These are phyloP conservation scores for Amniculicola lignicola DNA, from an alignment of 495 filamentous ascomycete genomes.

Conservation along the genomic window DNA sequence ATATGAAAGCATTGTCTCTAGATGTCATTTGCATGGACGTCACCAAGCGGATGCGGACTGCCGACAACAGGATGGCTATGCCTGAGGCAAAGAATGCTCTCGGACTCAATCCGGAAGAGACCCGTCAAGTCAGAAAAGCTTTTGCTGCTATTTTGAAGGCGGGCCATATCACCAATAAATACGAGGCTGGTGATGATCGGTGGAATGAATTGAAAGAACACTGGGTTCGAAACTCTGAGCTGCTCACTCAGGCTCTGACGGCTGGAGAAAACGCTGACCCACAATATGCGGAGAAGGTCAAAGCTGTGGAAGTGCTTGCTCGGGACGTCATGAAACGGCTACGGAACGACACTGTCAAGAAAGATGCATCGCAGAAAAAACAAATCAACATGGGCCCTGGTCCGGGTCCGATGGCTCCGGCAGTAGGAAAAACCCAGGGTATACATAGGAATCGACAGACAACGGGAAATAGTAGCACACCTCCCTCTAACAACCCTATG, in stretches of 20 bases:
- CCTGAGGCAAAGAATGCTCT: slow-evolving; percentile 71
- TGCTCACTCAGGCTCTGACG: slow-evolving; percentile 57
- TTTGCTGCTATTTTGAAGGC: slow-evolving; percentile 66
- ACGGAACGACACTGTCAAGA: slow-evolving; percentile 62
- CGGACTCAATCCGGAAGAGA: slow-evolving; percentile 68
- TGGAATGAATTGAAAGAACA: slow-evolving; percentile 66
- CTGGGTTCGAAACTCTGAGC: slow-evolving; percentile 60
- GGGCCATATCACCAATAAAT: slow-evolving; percentile 70
- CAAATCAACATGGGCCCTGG: slow-evolving; percentile 32
- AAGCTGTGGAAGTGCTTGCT: slow-evolving; percentile 66
- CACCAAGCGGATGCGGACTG: slow-evolving; percentile 70
- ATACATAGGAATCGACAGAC: background rate
- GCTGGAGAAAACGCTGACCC: slow-evolving; percentile 55
- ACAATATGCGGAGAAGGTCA: slow-evolving; percentile 54
- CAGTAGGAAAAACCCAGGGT: background rate
- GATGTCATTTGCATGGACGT: slow-evolving; percentile 80
- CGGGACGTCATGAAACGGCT: slow-evolving; percentile 74
- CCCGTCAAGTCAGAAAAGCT: slow-evolving; percentile 59
- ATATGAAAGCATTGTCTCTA: slow-evolving; percentile 58
- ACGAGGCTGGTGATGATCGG: slow-evolving; percentile 66
- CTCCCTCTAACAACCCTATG: background rate
- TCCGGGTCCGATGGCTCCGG: slow-evolving; percentile 36
- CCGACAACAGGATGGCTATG: slow-evolving; percentile 62
- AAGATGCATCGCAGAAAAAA: slow-evolving; percentile 55
- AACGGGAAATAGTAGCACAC: background rate